phyloP scores from a whole-genome alignment of 139 green algal species.

The Astrephomene gubernaculifera region DNA sequence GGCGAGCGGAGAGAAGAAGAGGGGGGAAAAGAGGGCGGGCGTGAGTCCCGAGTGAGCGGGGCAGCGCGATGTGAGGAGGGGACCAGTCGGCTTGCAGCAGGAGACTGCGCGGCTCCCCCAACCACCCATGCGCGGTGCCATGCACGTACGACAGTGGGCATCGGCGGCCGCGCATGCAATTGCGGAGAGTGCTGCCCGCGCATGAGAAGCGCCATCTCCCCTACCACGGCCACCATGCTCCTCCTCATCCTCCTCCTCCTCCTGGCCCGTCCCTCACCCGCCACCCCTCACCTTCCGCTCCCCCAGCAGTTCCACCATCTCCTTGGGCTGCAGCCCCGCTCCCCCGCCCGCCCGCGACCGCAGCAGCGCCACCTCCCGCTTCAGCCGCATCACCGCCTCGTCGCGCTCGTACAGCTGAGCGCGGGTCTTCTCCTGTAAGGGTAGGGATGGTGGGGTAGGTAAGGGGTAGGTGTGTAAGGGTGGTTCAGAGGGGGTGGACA shows the following conservation, averaged over 20 bases:
- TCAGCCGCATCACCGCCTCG: constrained; percentile 14
- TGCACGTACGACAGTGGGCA: no score
- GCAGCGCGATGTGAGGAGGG: no score
- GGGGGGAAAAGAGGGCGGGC: not conserved
- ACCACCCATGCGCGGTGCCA: no score
- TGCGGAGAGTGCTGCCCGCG: not conserved
- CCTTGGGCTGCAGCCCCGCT: not conserved
- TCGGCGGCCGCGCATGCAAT: no score
- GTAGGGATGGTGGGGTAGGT: no score
- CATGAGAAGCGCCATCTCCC: not conserved
- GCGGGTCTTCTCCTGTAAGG: constrained; percentile 12
- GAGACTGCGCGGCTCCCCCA: no score
- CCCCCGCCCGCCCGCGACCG: not conserved
- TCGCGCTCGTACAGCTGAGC: not conserved
- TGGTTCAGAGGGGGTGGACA: no score
- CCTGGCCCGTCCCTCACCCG: not conserved
- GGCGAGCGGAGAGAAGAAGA: not conserved
- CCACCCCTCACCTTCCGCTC: constrained; percentile 10
- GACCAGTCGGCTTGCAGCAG: no score
- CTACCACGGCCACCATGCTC: no score
- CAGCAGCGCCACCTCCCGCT: constrained; percentile 20
- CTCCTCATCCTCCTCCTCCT: not conserved
- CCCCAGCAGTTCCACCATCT: constrained; percentile 36
- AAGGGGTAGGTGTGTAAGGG: no score
- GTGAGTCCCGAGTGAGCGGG: not conserved